A percentile compares a stretch with the other conserved stretches of the same genome.
Conservation (phyloP, 352 stramenopile genomes). For the Pythium myriotylum region DNA sequence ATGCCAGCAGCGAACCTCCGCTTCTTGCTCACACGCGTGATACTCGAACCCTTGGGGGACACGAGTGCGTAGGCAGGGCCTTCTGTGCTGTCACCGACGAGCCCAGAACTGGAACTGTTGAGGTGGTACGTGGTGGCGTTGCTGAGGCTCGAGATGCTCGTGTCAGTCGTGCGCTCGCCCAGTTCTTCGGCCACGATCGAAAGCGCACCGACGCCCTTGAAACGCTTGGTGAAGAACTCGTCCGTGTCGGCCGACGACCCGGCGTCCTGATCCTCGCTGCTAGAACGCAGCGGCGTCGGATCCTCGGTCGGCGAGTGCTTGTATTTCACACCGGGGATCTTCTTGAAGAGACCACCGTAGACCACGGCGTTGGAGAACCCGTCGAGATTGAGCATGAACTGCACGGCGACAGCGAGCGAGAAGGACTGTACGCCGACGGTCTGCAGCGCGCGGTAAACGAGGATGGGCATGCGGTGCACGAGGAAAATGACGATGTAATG, state of each 20-base stretch:
- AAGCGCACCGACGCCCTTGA: constrained; percentile 11
- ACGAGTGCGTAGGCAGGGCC: not conserved
- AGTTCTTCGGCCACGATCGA: constrained; percentile 20
- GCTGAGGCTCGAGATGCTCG: constrained; percentile 13
- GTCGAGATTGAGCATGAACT: constrained; percentile 69
- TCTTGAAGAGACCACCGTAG: constrained; percentile 60
- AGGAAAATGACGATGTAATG: constrained; percentile 79
- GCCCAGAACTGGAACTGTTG: not conserved
- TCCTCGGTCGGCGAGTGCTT: not conserved
- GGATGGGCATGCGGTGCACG: constrained; percentile 64
- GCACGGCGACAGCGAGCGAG: constrained; percentile 44
- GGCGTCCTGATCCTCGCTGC: constrained; percentile 13
- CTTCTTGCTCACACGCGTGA: constrained; percentile 15
- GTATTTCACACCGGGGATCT: constrained; percentile 11
- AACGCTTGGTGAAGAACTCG: constrained; percentile 17
- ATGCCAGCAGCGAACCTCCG: constrained; percentile 21
- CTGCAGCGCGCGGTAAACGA: constrained; percentile 70
- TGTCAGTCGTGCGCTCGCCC: constrained; percentile 20
- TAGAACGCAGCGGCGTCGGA: constrained; percentile 9
- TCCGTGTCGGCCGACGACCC: constrained; percentile 13
- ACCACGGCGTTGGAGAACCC: constrained; percentile 76
- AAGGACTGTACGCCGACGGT: constrained; percentile 37
- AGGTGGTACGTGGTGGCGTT: not conserved
- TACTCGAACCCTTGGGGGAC: not conserved
- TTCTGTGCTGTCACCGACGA: not conserved